A percentile compares a stretch with the other conserved stretches of the same genome.
phyloP scores from a whole-genome alignment of 2,329 filamentous ascomycete species.

The Drechslerella coelobrocha region DNA sequence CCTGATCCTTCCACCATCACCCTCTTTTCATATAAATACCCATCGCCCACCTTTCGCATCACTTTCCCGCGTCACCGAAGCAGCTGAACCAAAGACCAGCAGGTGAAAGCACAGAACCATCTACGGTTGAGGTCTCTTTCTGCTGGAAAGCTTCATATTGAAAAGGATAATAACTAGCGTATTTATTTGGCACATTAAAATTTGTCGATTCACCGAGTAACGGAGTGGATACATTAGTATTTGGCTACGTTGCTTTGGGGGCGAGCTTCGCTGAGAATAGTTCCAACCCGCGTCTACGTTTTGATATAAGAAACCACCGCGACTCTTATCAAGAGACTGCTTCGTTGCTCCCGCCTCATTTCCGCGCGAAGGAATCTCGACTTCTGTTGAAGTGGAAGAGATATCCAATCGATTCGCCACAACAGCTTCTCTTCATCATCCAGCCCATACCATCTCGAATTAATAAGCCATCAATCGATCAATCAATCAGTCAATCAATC shows the following conservation, averaged over 20 bases:
- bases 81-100: neutral
- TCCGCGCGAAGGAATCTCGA: neutral
- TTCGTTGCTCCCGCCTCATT: neutral
- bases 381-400: too few relatives aligned
- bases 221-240: too few relatives aligned
- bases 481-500: slow-evolving; percentile 5
- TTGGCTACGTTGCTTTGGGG: too few relatives aligned
- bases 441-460: neutral
- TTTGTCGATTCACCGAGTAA: neutral
- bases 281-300: too few relatives aligned
- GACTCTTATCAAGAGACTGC: neutral
- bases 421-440: neutral
- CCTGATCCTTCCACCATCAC: slow-evolving; percentile 50
- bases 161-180: neutral
- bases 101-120: neutral
- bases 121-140: neutral
- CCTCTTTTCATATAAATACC: slow-evolving; percentile 48
- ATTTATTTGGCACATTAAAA: neutral
- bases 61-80: slow-evolving; percentile 8
- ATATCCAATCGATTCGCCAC: neutral
- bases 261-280: too few relatives aligned
- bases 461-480: slow-evolving; percentile 14
- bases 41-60: slow-evolving; percentile 43
- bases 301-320: too few relatives aligned
- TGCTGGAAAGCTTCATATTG: neutral